Evolutionary conservation across 2,329 filamentous ascomycete species (phyloP), one percentile per base, ranked within the genome.

Genomic region (Parastagonospora avenae): DNA sequence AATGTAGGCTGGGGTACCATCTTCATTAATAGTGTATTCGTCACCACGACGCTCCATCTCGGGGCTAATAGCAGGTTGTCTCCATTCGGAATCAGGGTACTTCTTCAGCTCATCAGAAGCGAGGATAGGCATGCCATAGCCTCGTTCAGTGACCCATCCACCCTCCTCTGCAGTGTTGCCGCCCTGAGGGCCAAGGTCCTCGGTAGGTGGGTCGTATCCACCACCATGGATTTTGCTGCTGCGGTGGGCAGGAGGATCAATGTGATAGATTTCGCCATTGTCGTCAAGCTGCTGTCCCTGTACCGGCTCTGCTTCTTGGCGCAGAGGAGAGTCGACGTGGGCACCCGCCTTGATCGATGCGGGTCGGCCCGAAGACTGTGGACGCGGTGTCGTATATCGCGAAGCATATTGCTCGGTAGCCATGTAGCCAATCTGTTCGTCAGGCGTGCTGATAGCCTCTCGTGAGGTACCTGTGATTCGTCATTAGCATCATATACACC

Each of bases 381-480:
- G 83, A 42, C 76, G 80, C 8, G 89, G 88, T n/a, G 89, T 89
- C 38, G 85, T 81, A 54, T 91, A 86, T 54, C 91, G 88, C 28
- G 88, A 89, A 12, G 86, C 82, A 68, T 92, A 96, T 68, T 96
- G 88, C 58, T 97, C 92, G 9, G 86, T 88, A 10, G 92, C 93
- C 55, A 91, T 84, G 76, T 92, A 96, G 15, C 90, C 94, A 63
- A 96, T 85, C 70, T 97, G 90, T 66, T 97, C 93, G 62, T 90
- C 91, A 2, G 94, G 94, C 4, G 92, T 94, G 49, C 90, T 86
- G 42, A 83, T 76, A 49, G 85, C 81, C 44, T 83, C 82, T 44
- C 80, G 77, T 36, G 83, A 84, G 35, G 84, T 85, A 55, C 86
- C 90, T 94, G 68, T 48, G 58, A 50, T 50, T 69, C 76, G 77